Base-by-base conservation (phyloP, 768 basidiomycete genomes). In the Cystobasidium tubakii region DNA sequence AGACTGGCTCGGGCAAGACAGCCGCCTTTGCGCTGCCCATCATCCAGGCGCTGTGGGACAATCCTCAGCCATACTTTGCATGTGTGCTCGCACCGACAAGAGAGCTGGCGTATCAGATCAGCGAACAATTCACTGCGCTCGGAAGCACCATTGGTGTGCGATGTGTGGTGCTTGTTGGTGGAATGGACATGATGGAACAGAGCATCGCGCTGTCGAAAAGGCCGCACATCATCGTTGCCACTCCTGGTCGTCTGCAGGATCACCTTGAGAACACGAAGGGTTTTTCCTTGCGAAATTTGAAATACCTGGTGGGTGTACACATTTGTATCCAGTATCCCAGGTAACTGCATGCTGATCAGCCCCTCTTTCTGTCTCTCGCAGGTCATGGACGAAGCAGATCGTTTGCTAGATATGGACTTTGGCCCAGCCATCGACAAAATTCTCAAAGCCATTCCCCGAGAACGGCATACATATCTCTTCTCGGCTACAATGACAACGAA, bases 401-500 rank as follows among this genome's bases (percentile, higher is more conserved):
- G 95, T 63, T 83, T 99, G 29, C 83, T 98, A 54, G 95, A 97
- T 82, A 88, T 98, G 87, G 95, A 98, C 81, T 98, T 98, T 76
- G 92, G 92, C 23, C 89, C 90, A 60, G 89, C 90, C 66, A 91
- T 99, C 77, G 95, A 98, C 84, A 92, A 91, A 83, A 93, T 99
- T 78, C 85, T 99, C 42, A 95, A 94, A 82, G 87, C 91, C 44
- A 89, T 99, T 75, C 96, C 95, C 25, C 91, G 88, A 79, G 94
- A 97, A 77, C 87, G 96, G 13, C 90, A 89, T 34, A 99, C 96
- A 1, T 97, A 92, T 80, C 86, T 99, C 0, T 99, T 93, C 83
- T 97, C 95, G 15, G 96, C 95, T 6, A 98, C 95, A 25, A 98
- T 99, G 95, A 95, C 96, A 13, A 92, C 92, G 17, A 98, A 97